These are phyloP conservation scores for Lathyrus aphaca DNA, from an alignment of 306 rosid genomes.

Conservation along the genomic window DNA sequence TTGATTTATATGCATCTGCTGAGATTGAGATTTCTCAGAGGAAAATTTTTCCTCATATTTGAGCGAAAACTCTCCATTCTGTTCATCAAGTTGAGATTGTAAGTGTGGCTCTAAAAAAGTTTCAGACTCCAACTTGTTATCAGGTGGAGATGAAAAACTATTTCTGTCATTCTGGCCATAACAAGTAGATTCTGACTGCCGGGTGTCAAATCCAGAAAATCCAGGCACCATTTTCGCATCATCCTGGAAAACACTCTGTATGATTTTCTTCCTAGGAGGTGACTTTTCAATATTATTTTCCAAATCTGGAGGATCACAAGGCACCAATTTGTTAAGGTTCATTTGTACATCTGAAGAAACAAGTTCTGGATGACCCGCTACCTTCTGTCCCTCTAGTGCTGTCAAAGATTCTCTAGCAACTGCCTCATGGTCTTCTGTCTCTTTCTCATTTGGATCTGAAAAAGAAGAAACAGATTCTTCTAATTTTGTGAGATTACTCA, in stretches of 20 bases:
- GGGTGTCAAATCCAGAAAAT: constrained; percentile 42
- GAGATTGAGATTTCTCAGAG: constrained; percentile 49
- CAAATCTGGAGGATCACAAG: constrained; percentile 43
- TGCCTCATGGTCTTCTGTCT: constrained; percentile 43
- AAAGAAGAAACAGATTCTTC: constrained; percentile 49
- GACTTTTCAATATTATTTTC: constrained; percentile 43
- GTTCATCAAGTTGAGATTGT: constrained; percentile 50
- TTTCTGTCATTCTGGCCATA: constrained; percentile 40
- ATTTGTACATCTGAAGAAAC: constrained; percentile 42
- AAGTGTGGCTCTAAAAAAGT: constrained; percentile 40
- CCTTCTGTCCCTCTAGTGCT: constrained; percentile 39
- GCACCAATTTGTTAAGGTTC: constrained; percentile 34
- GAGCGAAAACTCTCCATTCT: constrained; percentile 40
- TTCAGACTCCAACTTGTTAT: constrained; percentile 44
- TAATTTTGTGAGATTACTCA: constrained; percentile 33
- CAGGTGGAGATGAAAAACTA: constrained; percentile 42
- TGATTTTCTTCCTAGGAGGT: constrained; percentile 41
- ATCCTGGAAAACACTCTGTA: constrained; percentile 38
- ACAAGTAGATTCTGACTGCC: constrained; percentile 43
- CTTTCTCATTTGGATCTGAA: constrained; percentile 41
- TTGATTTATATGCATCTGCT: constrained; percentile 40
- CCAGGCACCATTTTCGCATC: constrained; percentile 40
- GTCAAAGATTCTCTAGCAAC: constrained; percentile 47
- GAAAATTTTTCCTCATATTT: constrained; percentile 44
- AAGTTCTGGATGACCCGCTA: constrained; percentile 43